Base-by-base conservation (phyloP, 805 yeast genomes). In the Candida jianshihensis region DNA sequence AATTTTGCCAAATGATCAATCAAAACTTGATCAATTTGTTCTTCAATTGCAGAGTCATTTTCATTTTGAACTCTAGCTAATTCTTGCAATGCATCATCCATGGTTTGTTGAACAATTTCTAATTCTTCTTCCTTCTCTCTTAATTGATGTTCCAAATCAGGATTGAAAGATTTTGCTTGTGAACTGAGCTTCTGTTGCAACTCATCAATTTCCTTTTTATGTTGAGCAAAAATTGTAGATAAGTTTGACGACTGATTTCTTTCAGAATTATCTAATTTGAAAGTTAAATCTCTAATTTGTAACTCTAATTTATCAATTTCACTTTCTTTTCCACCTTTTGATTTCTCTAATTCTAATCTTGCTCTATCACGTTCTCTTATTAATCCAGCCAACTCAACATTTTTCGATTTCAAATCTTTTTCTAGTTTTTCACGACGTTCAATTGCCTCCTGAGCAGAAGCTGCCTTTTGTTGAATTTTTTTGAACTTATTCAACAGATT, bases 321-420 rank as follows among this genome's bases (percentile, higher is more conserved):
- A 41, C 66, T 75, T 37, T 73, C 78, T 46, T 78, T 78, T 28
- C 73, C 64, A 9, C 84, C 88, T 47, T 71, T 75, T 10, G 72
- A 54, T 46, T 84, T 71, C 44, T 85, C 95, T 29, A 86, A 61
- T 40, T 87, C 96, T 47, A 87, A 66, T 51, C 90, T 72, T 1
- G 95, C 94, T 33, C 95, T 71, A 54, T 87, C 96, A 39, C 96
- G 75, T 55, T 87, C 96, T 42, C 92, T 73, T 38, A 88, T 88
- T 48, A 87, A 69, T 48, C 86, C 95, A 1, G 95, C 95, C 32
- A 82, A 64, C 49, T 90, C 95, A 2, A 62, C 75, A 41, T 73
- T 66, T 51, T 87, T 85, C 31, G 60, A 50, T 15, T 68, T 65
- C 37, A 92, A 65, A 19, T 82, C 84, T 14, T 71, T 72, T 47